Conservation (phyloP, 2,329 filamentous ascomycete genomes). For the Chaetomium olivaceum region DNA sequence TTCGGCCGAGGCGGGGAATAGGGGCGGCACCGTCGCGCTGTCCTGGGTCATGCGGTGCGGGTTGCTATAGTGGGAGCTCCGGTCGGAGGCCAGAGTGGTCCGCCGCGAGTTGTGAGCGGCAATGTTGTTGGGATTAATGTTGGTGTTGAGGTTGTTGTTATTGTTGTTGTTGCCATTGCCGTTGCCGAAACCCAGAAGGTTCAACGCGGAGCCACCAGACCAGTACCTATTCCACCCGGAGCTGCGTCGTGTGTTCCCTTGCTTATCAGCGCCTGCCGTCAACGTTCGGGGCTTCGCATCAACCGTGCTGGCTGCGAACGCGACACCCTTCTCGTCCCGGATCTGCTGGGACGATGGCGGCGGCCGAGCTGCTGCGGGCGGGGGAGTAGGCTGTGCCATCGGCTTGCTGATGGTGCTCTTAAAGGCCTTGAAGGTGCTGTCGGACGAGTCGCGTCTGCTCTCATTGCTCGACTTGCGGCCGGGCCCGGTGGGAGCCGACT, state of each 20-base stretch:
- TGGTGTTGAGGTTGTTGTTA: conserved; percentile 38
- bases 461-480: conserved; percentile 52
- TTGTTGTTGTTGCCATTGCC: conserved; percentile 37
- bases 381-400: conserved; percentile 48
- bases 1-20: conserved; percentile 44
- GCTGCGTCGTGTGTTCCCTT: conserved; percentile 57
- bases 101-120: conserved; percentile 42
- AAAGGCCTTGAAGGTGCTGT: conserved; percentile 62
- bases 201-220: conserved; percentile 69
- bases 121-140: conserved; percentile 33
- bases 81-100: conserved; percentile 55
- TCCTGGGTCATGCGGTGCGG: conserved; percentile 58
- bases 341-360: conserved; percentile 34
- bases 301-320: conserved; percentile 40
- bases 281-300: conserved; percentile 40
- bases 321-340: conserved; percentile 47
- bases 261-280: conserved; percentile 38
- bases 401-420: conserved; percentile 65
- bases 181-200: conserved; percentile 62
- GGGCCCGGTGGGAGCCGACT: conserved; percentile 40
- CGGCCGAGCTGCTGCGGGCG: conserved; percentile 17
- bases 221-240: conserved; percentile 79
- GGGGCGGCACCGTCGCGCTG: conserved; percentile 69
- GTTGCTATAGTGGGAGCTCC: conserved; percentile 55
- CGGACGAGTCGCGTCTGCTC: conserved; percentile 55